A percentile compares a stretch with the other conserved stretches of the same genome.
These are phyloP conservation scores for Yamadazyma jaroonii DNA, from an alignment of 1,139 yeast species.

Conservation along the genomic window DNA sequence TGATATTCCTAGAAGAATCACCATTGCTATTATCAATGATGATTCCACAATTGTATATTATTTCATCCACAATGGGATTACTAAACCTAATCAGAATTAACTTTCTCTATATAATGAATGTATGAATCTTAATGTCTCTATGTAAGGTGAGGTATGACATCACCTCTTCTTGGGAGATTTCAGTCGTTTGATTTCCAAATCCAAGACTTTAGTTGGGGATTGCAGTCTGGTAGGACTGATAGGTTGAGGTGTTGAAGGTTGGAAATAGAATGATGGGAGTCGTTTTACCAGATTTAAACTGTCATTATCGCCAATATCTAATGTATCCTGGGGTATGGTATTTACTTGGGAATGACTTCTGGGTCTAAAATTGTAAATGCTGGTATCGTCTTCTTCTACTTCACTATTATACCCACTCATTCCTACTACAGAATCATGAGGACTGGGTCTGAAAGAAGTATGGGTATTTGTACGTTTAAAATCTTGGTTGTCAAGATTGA, in stretches of 20 bases:
- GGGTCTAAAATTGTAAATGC: conserved; percentile 8
- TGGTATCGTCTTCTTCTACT: conserved; percentile 1
- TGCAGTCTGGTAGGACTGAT: conserved; percentile 9
- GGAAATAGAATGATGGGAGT: conserved; percentile 8
- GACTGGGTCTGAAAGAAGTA: too few relatives aligned
- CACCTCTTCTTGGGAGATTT: conserved; percentile 9
- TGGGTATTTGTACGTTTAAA: conserved; percentile 1
- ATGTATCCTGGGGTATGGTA: background rate
- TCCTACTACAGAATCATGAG: background rate
- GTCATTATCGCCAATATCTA: conserved; percentile 1
- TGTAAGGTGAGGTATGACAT: too few relatives aligned
- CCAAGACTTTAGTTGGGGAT: conserved; percentile 13
- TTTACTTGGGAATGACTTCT: background rate
- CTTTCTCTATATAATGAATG: background rate
- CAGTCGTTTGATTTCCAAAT: conserved; percentile 13
- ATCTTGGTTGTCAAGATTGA: conserved; percentile 3
- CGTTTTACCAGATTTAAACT: conserved; percentile 3
- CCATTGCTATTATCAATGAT: conserved; percentile 55
- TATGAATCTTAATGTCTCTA: background rate
- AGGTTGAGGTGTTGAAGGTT: conserved; percentile 5
- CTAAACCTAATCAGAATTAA: conserved; percentile 54
- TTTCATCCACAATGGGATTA: conserved; percentile 59
- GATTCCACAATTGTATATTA: conserved; percentile 73
- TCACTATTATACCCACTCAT: conserved; percentile 8
- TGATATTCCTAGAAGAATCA: conserved; percentile 36